Evolutionary conservation across 768 basidiomycete genomes (phyloP), one percentile per base, ranked within the genome.

Genomic region (Thelephora ganbajun): DNA sequence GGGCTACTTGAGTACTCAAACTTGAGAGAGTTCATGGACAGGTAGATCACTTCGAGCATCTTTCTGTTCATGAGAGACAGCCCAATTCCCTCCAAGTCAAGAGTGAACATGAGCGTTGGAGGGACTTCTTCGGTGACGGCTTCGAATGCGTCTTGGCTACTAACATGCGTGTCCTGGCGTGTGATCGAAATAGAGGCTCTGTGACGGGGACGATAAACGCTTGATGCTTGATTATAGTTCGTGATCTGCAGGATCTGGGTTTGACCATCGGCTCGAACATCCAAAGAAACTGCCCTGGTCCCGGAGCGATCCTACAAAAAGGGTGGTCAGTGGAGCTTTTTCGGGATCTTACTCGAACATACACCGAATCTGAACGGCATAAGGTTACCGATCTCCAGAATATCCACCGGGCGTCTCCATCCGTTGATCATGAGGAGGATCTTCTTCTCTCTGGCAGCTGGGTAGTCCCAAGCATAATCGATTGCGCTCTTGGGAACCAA

Each of bases 381-480:
- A 5, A 94, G 73, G 53, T 85, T 76, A 22, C 96, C 96, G 18
- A 99, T 98, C 62, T 97, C 96, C 80, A 94, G 82, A 51, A 94
- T 81, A 59, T 98, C 94, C 45, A 98, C 68, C 18, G 70, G 62
- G 23, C 88, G 75, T 11, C 73, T 75, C 46, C 74, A 64, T 19
- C 73, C 73, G 37, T 79, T 80, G 44, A 80, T 71, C 9, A 62
- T 60, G 18, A 99, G 67, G 33, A 77, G 61, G 20, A 99, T 68
- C 53, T 78, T 80, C 65, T 94, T 98, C 54, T 84, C 80, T 42
- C 69, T 69, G 1, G 81, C 80, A 2, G 91, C 86, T 6, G 96
- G 96, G 50, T 73, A 78, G 58, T 99, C 96, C 94, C 94, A 99
- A 4, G 92, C 85, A 59, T 97, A 99, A 30, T 75, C 66, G 41